Percentiles rank a stretch among this genome's conserved stretches.
phyloP scores from a whole-genome alignment of 2,329 filamentous ascomycete species.

The Colletotrichum agaves region DNA sequence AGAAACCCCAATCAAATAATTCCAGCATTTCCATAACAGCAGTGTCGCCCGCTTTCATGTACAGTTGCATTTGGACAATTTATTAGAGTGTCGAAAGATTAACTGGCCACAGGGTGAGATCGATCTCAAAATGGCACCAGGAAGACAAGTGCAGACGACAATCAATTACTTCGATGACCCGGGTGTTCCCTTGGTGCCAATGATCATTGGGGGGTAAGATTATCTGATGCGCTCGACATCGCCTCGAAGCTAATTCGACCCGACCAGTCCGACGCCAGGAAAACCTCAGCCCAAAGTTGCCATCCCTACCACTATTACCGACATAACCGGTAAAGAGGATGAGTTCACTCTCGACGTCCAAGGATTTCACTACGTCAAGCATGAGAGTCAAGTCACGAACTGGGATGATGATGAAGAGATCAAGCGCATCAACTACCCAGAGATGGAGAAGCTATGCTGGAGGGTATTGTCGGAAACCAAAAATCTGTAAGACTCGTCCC shows the following conservation, averaged over 20 bases:
- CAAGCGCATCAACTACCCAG: slow-evolving; percentile 52
- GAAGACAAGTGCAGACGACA: slow-evolving; percentile 27
- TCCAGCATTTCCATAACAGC: neutral
- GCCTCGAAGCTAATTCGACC: neutral
- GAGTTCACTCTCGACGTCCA: slow-evolving; percentile 68
- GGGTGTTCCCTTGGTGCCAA: slow-evolving; percentile 33
- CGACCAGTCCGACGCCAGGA: slow-evolving; percentile 19
- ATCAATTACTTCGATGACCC: slow-evolving; percentile 36
- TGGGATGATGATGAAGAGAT: slow-evolving; percentile 63
- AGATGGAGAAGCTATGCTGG: slow-evolving; percentile 37
- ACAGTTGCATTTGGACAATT: neutral
- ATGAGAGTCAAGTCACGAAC: slow-evolving; percentile 64
- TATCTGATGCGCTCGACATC: neutral
- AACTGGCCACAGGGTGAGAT: no score
- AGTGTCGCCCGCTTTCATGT: neutral
- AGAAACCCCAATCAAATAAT: neutral
- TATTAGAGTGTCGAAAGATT: neutral
- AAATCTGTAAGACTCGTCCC: slow-evolving; percentile 11
- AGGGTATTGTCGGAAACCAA: slow-evolving; percentile 30
- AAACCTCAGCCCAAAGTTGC: slow-evolving; percentile 64
- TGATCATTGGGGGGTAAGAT: slow-evolving; percentile 34
- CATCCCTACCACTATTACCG: slow-evolving; percentile 61
- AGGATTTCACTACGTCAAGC: slow-evolving; percentile 65
- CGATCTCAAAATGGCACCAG: slow-evolving; percentile 2
- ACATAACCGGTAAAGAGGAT: slow-evolving; percentile 72